These are phyloP conservation scores for Aspergillus sp. DNA, from an alignment of 2,329 filamentous ascomycete species.

Conservation along the genomic window DNA sequence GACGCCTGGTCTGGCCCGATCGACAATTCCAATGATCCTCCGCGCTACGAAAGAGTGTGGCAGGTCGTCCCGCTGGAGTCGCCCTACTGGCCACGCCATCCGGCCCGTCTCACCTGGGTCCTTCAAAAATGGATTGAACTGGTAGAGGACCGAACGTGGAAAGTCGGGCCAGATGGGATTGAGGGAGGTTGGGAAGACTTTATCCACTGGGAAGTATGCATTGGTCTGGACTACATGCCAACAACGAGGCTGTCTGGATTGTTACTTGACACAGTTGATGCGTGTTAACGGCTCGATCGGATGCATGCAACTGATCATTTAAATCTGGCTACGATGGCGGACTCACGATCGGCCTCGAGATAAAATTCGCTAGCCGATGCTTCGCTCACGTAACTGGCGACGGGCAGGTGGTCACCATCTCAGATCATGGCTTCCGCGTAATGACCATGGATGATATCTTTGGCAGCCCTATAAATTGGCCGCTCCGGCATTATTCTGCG, in stretches of 20 bases:
- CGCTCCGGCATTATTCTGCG: too few relatives aligned
- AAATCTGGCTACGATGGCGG: too few relatives aligned
- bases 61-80: background rate
- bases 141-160: conserved; percentile 1
- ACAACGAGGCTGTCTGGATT: background rate
- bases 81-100: background rate
- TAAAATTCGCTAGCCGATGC: too few relatives aligned
- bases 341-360: too few relatives aligned
- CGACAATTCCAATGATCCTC: background rate
- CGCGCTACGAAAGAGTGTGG: background rate
- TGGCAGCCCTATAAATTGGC: too few relatives aligned
- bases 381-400: too few relatives aligned
- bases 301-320: too few relatives aligned
- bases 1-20: background rate
- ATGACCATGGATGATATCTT: too few relatives aligned
- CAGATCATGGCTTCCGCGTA: too few relatives aligned
- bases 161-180: conserved; percentile 1
- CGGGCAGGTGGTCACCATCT: too few relatives aligned
- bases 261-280: background rate
- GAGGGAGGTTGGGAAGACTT: background rate
- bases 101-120: background rate
- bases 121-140: conserved; percentile 1
- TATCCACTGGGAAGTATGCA: background rate
- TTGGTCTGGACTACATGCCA: background rate
- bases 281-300: background rate